phyloP scores from a whole-genome alignment of 2,329 filamentous ascomycete species.

The Ascosphaera aggregata region DNA sequence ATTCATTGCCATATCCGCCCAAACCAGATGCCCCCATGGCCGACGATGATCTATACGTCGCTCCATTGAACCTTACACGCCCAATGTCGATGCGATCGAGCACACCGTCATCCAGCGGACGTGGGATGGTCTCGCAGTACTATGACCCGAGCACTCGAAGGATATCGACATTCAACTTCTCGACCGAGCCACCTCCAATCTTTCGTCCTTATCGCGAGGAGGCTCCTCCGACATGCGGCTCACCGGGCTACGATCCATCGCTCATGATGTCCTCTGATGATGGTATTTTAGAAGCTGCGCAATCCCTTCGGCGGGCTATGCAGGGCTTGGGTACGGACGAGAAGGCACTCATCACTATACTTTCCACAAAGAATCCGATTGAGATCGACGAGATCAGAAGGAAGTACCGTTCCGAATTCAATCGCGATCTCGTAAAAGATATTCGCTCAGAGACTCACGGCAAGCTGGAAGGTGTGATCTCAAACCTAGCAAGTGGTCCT shows the following conservation, averaged over 20 bases:
- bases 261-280: conserved; percentile 39
- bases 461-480: conserved; percentile 45
- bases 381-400: conserved; percentile 41
- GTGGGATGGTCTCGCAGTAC: neutral
- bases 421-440: conserved; percentile 46
- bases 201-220: neutral
- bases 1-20: neutral
- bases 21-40: no score
- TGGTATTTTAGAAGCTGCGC: conserved; percentile 34
- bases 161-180: neutral
- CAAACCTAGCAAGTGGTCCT: conserved; percentile 52
- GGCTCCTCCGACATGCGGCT: conserved; percentile 30
- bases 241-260: conserved; percentile 42
- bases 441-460: conserved; percentile 48
- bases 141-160: neutral
- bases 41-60: neutral
- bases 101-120: neutral
- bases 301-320: conserved; percentile 52
- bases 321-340: conserved; percentile 73
- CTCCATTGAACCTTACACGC: neutral
- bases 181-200: neutral
- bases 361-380: conserved; percentile 47
- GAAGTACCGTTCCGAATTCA: conserved; percentile 37
- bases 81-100: neutral
- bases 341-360: conserved; percentile 39